Conservation (phyloP, 306 rosid species). For the Benincasa hispida region DNA sequence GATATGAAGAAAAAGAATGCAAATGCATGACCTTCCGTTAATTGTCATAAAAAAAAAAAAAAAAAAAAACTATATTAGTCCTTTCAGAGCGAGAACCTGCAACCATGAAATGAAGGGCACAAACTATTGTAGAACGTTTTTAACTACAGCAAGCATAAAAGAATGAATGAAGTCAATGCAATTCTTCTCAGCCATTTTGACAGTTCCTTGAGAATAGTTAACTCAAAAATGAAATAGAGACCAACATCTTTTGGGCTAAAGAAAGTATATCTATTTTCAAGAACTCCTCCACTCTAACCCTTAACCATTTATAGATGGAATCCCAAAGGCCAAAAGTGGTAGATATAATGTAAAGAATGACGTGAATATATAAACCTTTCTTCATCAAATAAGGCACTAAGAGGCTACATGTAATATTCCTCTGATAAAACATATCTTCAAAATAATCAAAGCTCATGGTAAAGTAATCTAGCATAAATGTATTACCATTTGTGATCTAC, state of each 20-base stretch:
- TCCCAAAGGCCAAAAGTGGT: neutral
- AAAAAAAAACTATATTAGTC: neutral
- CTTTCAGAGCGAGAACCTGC: neutral
- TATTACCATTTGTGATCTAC: conserved; percentile 71
- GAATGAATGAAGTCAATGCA: neutral
- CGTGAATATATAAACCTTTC: neutral
- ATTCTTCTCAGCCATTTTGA: neutral
- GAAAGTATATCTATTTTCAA: neutral
- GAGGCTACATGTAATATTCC: neutral
- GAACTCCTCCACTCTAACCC: neutral
- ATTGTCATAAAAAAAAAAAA: neutral
- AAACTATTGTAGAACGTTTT: neutral
- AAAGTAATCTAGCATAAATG: conserved; percentile 19
- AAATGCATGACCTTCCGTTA: neutral
- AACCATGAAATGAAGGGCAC: neutral
- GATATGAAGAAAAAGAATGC: neutral
- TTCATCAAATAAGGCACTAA: neutral
- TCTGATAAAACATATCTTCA: neutral
- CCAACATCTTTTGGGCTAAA: neutral
- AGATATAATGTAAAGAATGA: neutral
- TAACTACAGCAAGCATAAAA: neutral
- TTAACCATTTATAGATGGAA: neutral
- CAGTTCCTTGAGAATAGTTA: neutral
- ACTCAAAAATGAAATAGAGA: neutral
- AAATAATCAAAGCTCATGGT: neutral